A percentile compares a stretch with the other conserved stretches of the same genome.
Evolutionary conservation across 129 eudicot species (phyloP).

Genomic region (Pittosporum tobira): DNA sequence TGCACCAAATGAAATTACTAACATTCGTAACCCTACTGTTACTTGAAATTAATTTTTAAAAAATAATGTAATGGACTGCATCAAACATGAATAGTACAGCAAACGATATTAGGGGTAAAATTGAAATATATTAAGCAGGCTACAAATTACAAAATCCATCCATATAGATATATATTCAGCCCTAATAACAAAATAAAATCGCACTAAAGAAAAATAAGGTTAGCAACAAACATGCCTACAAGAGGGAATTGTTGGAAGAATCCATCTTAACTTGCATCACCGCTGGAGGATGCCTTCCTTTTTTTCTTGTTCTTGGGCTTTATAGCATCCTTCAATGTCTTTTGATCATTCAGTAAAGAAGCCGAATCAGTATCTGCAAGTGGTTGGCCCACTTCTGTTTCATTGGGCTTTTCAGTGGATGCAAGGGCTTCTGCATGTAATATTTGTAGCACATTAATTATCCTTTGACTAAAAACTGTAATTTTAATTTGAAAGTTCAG

Average conservation of each 20-base stretch:
- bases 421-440: slow-evolving; percentile 23
- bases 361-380: slow-evolving; percentile 15
- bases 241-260: no score
- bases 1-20: no score
- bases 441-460: not conserved
- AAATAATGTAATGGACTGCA: no score
- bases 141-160: no score
- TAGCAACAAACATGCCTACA: not conserved
- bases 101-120: no score
- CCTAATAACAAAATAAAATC: not conserved
- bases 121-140: no score
- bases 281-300: slow-evolving; percentile 37
- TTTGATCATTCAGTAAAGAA: slow-evolving; percentile 20
- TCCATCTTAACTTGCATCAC: slow-evolving; percentile 13
- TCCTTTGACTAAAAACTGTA: not conserved
- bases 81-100: no score
- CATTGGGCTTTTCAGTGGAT: slow-evolving; percentile 16
- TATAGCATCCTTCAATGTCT: slow-evolving; percentile 73
- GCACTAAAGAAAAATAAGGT: not conserved
- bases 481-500: not conserved
- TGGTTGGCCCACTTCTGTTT: slow-evolving; percentile 17
- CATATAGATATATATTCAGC: no score
- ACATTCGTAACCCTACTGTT: no score
- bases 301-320: slow-evolving; percentile 78
- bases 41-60: no score